Percentiles rank a stretch among this genome's conserved stretches.
phyloP scores from a whole-genome alignment of 768 basidiomycete species.

The Boletus patriciae region DNA sequence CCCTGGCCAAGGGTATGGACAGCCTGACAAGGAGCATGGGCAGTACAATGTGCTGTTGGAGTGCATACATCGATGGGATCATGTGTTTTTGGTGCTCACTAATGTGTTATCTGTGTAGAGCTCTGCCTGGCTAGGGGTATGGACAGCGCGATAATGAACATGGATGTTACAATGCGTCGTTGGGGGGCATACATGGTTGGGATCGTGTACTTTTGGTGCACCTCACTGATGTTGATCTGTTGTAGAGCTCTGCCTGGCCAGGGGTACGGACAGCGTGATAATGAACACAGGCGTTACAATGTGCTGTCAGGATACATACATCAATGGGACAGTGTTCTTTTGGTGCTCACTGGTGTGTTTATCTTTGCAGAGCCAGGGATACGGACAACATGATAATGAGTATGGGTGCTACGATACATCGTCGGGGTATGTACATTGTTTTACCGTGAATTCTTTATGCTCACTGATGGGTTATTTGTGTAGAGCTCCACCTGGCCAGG shows the following conservation, averaged over 20 bases:
- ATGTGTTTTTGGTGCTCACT: background rate
- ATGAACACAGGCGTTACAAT: slow-evolving; percentile 8
- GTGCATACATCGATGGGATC: background rate
- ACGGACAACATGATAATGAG: background rate
- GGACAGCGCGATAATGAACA: background rate
- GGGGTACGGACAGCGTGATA: background rate
- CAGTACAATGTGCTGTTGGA: slow-evolving; percentile 5
- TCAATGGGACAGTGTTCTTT: background rate
- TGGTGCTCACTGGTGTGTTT: too few species aligned
- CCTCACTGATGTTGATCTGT: background rate
- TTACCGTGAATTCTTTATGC: too few species aligned
- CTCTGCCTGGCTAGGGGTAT: background rate
- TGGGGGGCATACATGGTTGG: background rate
- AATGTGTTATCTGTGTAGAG: background rate
- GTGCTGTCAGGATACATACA: slow-evolving; percentile 3
- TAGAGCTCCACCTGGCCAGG: slow-evolving; percentile 13
- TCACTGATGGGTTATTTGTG: too few species aligned
- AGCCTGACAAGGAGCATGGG: background rate
- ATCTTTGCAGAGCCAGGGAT: slow-evolving; percentile 4
- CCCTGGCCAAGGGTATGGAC: slow-evolving; percentile 5
- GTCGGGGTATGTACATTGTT: slow-evolving; percentile 1
- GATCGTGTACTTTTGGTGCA: background rate
- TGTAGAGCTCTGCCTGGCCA: slow-evolving; percentile 13
- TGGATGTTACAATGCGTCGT: background rate
- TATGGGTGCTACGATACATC: slow-evolving; percentile 10